Conservation (phyloP, 2,329 filamentous ascomycete genomes). For the Epichloe festucae region DNA sequence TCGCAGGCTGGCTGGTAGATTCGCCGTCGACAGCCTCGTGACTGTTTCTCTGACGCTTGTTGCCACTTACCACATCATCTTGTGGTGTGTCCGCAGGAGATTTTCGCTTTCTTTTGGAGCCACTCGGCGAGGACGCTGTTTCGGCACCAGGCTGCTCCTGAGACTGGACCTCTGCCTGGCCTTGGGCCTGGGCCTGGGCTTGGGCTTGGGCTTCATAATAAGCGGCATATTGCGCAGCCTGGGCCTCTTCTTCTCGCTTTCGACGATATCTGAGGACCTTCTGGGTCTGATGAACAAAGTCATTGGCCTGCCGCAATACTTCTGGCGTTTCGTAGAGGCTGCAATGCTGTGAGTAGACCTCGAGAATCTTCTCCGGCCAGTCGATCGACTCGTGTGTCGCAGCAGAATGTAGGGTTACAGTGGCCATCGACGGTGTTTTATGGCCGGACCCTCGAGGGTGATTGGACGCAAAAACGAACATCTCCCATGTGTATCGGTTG, state of each 20-base stretch:
- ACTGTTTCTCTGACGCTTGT: slow-evolving; percentile 54
- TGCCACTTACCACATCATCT: slow-evolving; percentile 28
- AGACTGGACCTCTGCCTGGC: slow-evolving; percentile 9
- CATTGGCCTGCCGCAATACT: slow-evolving; percentile 58
- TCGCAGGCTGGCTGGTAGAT: slow-evolving; percentile 28
- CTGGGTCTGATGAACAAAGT: slow-evolving; percentile 57
- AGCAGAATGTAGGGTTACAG: slow-evolving; percentile 62
- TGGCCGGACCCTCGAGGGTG: slow-evolving; percentile 29
- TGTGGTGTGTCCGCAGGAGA: slow-evolving; percentile 31
- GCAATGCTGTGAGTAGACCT: slow-evolving; percentile 66
- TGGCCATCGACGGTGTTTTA: slow-evolving; percentile 58
- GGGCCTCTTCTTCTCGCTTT: slow-evolving; percentile 50
- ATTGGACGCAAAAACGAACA: slow-evolving; percentile 44
- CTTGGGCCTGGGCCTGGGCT: background rate
- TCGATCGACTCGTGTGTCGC: slow-evolving; percentile 50
- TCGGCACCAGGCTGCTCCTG: slow-evolving; percentile 8
- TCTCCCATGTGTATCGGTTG: slow-evolving; percentile 83
- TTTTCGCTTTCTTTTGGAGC: slow-evolving; percentile 64
- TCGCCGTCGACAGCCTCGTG: slow-evolving; percentile 16
- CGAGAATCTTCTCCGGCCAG: slow-evolving; percentile 63
- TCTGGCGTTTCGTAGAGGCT: slow-evolving; percentile 79
- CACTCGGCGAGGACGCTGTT: slow-evolving; percentile 23
- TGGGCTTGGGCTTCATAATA: slow-evolving; percentile 21
- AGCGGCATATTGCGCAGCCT: slow-evolving; percentile 37
- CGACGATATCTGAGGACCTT: slow-evolving; percentile 52